A percentile compares a stretch with the other conserved stretches of the same genome.
These are phyloP conservation scores for Geosmithia flava DNA, from an alignment of 2,329 filamentous ascomycete genomes.

Conservation along the genomic window DNA sequence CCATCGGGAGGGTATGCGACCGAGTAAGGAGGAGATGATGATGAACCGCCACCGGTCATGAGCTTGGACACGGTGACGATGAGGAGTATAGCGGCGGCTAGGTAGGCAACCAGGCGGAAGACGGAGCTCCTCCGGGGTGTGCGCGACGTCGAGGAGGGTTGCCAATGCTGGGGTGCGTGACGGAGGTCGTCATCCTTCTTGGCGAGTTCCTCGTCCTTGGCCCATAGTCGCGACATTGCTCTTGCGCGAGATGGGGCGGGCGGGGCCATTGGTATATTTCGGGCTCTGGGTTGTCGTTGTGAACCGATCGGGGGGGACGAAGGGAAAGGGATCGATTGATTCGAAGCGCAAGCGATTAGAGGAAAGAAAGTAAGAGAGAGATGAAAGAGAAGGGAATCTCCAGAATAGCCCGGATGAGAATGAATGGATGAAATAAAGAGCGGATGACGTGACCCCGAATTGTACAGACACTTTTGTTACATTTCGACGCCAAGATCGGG, in stretches of 20 bases:
- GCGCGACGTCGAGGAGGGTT: slow-evolving; percentile 16
- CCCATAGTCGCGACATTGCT: slow-evolving; percentile 25
- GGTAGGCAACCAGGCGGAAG: slow-evolving; percentile 35
- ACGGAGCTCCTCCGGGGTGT: slow-evolving; percentile 37
- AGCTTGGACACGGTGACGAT: background rate
- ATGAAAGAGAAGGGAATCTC: background rate
- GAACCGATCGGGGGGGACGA: too few relatives aligned
- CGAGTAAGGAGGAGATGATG: background rate
- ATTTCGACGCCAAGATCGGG: background rate
- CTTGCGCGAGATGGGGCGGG: slow-evolving; percentile 2
- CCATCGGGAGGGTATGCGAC: background rate
- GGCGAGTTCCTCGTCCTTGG: slow-evolving; percentile 40
- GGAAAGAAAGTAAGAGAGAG: background rate
- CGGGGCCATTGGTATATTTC: background rate
- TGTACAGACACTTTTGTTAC: background rate
- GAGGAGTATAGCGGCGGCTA: slow-evolving; percentile 29
- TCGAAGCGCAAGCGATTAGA: background rate
- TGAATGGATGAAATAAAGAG: background rate
- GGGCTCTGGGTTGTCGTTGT: background rate
- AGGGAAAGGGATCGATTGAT: background rate
- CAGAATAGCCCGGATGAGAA: background rate
- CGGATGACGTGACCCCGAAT: background rate
- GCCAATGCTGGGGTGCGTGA: slow-evolving; percentile 20
- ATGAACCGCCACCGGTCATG: background rate
- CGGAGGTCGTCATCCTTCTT: slow-evolving; percentile 47